Evolutionary conservation across 352 stramenopile genomes (phyloP).

Genomic region (Phytophthora aleatoria): DNA sequence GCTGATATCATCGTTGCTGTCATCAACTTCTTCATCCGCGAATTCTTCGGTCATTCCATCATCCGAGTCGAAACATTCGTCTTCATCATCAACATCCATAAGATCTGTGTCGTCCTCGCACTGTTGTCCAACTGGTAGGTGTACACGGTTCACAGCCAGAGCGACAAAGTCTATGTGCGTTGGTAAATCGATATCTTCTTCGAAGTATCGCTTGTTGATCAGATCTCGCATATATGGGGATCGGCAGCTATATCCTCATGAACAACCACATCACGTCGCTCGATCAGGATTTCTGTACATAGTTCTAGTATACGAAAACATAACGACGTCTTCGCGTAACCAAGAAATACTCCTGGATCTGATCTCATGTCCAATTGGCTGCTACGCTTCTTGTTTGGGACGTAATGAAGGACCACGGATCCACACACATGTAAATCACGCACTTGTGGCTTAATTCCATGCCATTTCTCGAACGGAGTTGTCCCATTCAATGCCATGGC

Average conservation of each 20-base stretch:
- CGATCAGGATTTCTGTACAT: background rate
- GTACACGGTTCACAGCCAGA: background rate
- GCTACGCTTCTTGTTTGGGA: background rate
- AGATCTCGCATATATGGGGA: background rate
- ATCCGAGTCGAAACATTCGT: background rate
- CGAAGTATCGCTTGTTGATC: background rate
- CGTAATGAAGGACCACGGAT: background rate
- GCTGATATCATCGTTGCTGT: background rate
- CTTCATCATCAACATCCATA: background rate
- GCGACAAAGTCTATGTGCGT: background rate
- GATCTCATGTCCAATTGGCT: background rate
- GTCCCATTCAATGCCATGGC: background rate
- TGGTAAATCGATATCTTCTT: background rate
- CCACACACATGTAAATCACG: conserved; percentile 1
- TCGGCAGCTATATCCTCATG: background rate
- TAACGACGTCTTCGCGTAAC: background rate
- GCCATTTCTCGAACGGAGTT: background rate
- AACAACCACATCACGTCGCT: background rate
- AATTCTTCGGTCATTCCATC: background rate
- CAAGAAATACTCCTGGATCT: background rate
- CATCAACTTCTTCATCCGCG: background rate
- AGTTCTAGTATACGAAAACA: background rate
- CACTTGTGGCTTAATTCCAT: background rate
- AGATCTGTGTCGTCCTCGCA: background rate
- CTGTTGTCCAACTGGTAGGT: background rate